A percentile compares a stretch with the other conserved stretches of the same genome.
These are phyloP conservation scores for Lentinula sp. DNA, from an alignment of 768 basidiomycete genomes.

Conservation along the genomic window DNA sequence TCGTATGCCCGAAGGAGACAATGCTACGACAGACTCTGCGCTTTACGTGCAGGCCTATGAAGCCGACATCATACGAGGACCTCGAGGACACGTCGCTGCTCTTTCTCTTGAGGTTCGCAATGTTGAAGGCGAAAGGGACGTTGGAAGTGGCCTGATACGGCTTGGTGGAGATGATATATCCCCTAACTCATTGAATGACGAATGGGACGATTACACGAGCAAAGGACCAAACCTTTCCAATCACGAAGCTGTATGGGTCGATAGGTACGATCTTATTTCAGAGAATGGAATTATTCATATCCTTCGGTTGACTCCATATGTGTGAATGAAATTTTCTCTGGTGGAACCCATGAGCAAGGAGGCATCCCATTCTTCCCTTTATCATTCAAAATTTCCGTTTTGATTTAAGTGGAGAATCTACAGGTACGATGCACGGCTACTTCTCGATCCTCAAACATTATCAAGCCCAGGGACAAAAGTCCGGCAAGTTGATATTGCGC, in stretches of 20 bases:
- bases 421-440: slow-evolving; percentile 78
- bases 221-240: slow-evolving; percentile 4
- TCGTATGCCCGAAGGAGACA: background rate
- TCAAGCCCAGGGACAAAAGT: slow-evolving; percentile 11
- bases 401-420: slow-evolving; percentile 2
- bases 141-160: slow-evolving; percentile 13
- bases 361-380: background rate
- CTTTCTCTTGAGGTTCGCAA: slow-evolving; percentile 14
- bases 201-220: slow-evolving; percentile 16
- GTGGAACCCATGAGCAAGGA: background rate
- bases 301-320: background rate
- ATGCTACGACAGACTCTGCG: slow-evolving; percentile 15
- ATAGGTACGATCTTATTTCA: slow-evolving; percentile 55
- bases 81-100: slow-evolving; percentile 34
- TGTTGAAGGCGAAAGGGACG: slow-evolving; percentile 2
- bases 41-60: slow-evolving; percentile 70
- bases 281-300: background rate
- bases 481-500: slow-evolving; percentile 2
- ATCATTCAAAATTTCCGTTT: slow-evolving; percentile 15
- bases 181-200: slow-evolving; percentile 14
- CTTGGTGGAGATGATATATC: slow-evolving; percentile 16
- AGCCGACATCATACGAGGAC: slow-evolving; percentile 60
- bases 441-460: slow-evolving; percentile 45
- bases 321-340: background rate
- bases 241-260: slow-evolving; percentile 55